Evolutionary conservation across 2,329 filamentous ascomycete species (phyloP), one percentile per base, ranked within the genome.

Genomic region (Sarocladiaceae sp.): DNA sequence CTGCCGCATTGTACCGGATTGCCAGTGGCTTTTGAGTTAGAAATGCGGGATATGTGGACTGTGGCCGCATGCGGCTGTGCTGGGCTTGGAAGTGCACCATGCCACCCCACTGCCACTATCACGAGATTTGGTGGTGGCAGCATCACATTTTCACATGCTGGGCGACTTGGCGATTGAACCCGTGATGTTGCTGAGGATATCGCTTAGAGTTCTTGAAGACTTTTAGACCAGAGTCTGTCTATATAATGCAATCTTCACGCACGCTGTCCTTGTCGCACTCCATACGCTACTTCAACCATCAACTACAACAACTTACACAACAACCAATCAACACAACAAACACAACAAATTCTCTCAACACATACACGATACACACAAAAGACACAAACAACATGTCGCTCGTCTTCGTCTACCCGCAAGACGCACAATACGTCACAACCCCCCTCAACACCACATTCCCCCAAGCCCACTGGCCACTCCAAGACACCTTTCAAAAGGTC

Each of bases 51-150:
- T n/a, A n/a, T n/a, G n/a, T n/a, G n/a, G n/a, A n/a, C n/a, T n/a
- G n/a, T n/a, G n/a, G n/a, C n/a, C n/a, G n/a, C n/a, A n/a, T n/a
- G n/a, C n/a, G n/a, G n/a, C n/a, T n/a, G n/a, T n/a, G n/a, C n/a
- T n/a, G n/a, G n/a, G n/a, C n/a, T n/a, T n/a, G n/a, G n/a, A n/a
- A n/a, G n/a, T n/a, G n/a, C n/a, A n/a, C n/a, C n/a, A n/a, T n/a
- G n/a, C n/a, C n/a, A n/a, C n/a, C n/a, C n/a, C n/a, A n/a, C n/a
- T 40, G 37, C 37, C 37, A 40, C 37, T 40, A 15, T 40, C 37
- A 23, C 17, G 37, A 40, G 37, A 23, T 40, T 23, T 20, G 37
- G 17, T 7, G 4, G 15, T 40, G 4, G 20, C n/a, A 12, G 17
- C 17, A 20, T 22, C 15, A 3, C 11, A 4, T 5, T 8, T 4